Evolutionary conservation across 1,284 basidiomycete species (phyloP).

Genomic region (Pseudozyma flocculosa): DNA sequence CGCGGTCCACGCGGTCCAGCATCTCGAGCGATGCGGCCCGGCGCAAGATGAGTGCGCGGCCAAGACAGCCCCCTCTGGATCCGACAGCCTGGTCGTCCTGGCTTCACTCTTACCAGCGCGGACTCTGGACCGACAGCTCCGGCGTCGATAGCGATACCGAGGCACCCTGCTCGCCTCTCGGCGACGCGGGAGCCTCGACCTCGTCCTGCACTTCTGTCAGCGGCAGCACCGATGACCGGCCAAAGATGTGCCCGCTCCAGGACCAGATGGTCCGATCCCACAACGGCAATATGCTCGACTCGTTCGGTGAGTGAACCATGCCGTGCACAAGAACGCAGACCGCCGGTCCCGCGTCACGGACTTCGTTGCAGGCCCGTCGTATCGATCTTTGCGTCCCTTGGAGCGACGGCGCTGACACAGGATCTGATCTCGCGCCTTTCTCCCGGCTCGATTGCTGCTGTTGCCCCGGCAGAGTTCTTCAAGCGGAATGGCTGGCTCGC

Average conservation of each 20-base stretch:
- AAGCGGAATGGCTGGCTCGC: conserved; percentile 32
- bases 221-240: neutral
- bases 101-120: conserved; percentile 25
- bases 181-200: neutral
- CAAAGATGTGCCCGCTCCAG: neutral
- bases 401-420: neutral
- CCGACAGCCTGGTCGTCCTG: conserved; percentile 23
- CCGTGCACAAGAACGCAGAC: too few relatives aligned
- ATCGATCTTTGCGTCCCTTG: too few relatives aligned
- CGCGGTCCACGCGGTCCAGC: conserved; percentile 3
- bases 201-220: neutral
- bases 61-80: conserved; percentile 15
- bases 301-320: neutral
- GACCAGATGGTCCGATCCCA: neutral
- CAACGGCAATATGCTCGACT: neutral
- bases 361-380: too few relatives aligned
- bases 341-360: too few relatives aligned
- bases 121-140: conserved; percentile 12
- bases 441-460: neutral
- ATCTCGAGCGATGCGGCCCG: conserved; percentile 12
- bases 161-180: neutral
- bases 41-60: conserved; percentile 20
- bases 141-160: neutral
- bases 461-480: conserved; percentile 20
- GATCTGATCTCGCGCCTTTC: neutral